Evolutionary conservation across 2,329 filamentous ascomycete genomes (phyloP), one percentile per base, ranked within the genome.

Genomic region (Fusarium sp.): DNA sequence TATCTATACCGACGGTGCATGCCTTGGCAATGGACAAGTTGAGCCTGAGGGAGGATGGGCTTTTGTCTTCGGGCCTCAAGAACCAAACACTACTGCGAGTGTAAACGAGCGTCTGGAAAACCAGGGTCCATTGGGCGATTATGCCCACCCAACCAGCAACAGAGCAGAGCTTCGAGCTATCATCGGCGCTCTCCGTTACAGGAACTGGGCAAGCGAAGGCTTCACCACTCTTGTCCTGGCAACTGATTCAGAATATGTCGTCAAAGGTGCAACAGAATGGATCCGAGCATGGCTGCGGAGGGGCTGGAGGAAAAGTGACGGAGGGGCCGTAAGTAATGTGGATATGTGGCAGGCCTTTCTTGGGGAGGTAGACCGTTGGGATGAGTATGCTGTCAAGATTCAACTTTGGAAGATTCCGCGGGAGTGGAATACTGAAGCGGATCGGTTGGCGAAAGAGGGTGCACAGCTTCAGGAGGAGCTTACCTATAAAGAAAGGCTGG

Each of bases 291-390:
- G 73, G 73, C 55, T 84, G 11, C 59, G 58, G 11, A 85, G 84
- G 20, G 82, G 78, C 11, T 90, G 88, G 87, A 82, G 42, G 66
- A 86, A 79, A 14, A 68, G 59, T 2, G 67, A 56, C 5, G 78
- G 81, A 0, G 70, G 20, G 2, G 66, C 74, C 2, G 85, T 89
- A 51, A 85, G 85, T 76, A 89, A 89, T 68, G 80, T 76, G 66
- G 87, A 90, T 67, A 69, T 90, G 28, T 90, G 89, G 87, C 79
- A 88, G 74, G 69, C 78, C 20, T 77, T 90, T 6, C 78, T 88
- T 15, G 81, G 81, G 1, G 82, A 85, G 59, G 67, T 84, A 4
- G 83, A 86, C 68, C 66, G 70, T 30, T 71, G 57, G 26, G 30
- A 79, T 7, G 72, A 77, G 1, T 0, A 55, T 1, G 82, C 82